Evolutionary conservation across 31 red algal species (phyloP).

Genomic region (Porphyra umbilicalis): DNA sequence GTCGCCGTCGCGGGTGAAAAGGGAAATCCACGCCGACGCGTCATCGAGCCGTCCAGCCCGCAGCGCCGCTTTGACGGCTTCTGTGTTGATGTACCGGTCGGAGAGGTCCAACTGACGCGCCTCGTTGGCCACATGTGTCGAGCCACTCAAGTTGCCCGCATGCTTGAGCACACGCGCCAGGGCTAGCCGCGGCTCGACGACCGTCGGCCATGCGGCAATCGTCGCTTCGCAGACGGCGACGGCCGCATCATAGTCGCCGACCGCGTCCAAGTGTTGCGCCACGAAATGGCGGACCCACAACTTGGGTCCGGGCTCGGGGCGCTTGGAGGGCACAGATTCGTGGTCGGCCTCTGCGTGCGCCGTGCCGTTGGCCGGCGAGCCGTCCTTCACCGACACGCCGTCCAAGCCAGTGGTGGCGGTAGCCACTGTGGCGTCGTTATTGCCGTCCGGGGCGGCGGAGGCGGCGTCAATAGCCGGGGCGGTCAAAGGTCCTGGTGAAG

Average conservation of each 20-base stretch:
- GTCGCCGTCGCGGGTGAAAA: slow-evolving; percentile 91
- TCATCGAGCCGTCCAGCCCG: slow-evolving; percentile 44
- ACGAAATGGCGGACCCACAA: slow-evolving; percentile 86
- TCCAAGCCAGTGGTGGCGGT: background rate
- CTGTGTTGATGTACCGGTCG: slow-evolving; percentile 88
- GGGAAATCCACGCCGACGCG: slow-evolving; percentile 60
- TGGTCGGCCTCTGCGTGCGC: background rate
- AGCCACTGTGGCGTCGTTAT: background rate
- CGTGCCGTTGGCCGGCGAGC: background rate
- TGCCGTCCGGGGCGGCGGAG: background rate
- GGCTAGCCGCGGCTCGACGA: slow-evolving; percentile 66
- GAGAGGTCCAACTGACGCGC: slow-evolving; percentile 75
- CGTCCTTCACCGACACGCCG: background rate
- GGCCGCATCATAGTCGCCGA: slow-evolving; percentile 39
- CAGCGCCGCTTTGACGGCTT: slow-evolving; percentile 66
- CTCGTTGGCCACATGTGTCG: slow-evolving; percentile 54
- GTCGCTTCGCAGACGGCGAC: slow-evolving; percentile 33
- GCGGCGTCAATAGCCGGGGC: background rate
- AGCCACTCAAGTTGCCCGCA: slow-evolving; percentile 52
- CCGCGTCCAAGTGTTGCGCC: slow-evolving; percentile 63
- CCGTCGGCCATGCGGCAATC: slow-evolving; percentile 43
- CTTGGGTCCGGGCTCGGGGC: background rate
- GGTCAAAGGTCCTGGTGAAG: background rate
- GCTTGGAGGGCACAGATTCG: background rate
- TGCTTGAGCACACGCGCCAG: slow-evolving; percentile 75